Evolutionary conservation across 2,329 filamentous ascomycete species (phyloP).

Genomic region (Fusarium anguioides): DNA sequence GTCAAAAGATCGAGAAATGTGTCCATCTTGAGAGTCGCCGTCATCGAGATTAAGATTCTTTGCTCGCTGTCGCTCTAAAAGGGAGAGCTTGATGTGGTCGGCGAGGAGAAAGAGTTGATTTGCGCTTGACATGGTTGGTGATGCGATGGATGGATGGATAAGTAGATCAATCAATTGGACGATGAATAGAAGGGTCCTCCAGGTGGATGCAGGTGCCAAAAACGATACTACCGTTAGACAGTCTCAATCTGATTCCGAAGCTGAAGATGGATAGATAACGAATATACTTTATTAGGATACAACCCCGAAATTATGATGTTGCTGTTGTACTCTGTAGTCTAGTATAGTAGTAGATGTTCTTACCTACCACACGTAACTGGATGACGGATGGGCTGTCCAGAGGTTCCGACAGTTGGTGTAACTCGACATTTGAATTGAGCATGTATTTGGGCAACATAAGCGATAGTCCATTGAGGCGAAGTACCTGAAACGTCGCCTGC

Average conservation of each 20-base stretch:
- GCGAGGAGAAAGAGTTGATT: constrained; percentile 91
- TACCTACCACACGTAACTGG: no score
- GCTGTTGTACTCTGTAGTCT: neutral
- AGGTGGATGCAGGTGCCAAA: neutral
- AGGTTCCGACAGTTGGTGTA: no score
- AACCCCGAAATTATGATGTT: constrained; percentile 12
- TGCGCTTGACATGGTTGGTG: constrained; percentile 57
- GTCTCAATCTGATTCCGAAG: neutral
- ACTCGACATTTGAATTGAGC: no score
- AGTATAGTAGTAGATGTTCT: no score
- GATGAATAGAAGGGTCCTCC: neutral
- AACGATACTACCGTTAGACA: neutral
- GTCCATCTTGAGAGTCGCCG: constrained; percentile 83
- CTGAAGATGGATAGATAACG: neutral
- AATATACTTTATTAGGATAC: neutral
- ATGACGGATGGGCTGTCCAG: no score
- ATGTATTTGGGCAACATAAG: no score
- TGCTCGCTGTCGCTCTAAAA: constrained; percentile 90
- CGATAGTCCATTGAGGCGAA: no score
- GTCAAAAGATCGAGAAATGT: constrained; percentile 89
- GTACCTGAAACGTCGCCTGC: no score
- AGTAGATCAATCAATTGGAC: constrained; percentile 1
- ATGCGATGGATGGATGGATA: neutral
- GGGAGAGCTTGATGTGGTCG: constrained; percentile 95
- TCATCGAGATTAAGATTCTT: constrained; percentile 79